Percentiles rank a stretch among this genome's conserved stretches.
phyloP scores from a whole-genome alignment of 139 green algal species.

The Tetraselmis striata region DNA sequence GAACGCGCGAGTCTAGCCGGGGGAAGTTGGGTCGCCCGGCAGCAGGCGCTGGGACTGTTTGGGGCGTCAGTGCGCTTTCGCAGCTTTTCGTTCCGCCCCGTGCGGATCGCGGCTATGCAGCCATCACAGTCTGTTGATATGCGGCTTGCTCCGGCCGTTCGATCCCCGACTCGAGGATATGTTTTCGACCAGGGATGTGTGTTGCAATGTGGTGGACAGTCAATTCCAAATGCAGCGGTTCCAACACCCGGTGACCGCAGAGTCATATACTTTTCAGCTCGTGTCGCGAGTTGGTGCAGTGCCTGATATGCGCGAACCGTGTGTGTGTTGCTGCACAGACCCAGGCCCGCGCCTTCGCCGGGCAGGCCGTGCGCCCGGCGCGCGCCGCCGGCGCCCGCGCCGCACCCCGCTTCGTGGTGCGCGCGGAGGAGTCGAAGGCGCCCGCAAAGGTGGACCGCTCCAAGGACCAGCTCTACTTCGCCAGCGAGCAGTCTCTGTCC shows the following conservation, averaged over 20 bases:
- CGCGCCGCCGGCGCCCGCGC: too few relatives aligned
- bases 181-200: background rate
- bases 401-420: background rate
- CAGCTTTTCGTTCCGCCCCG: too few relatives aligned
- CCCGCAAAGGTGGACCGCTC: conserved; percentile 52
- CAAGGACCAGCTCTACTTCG: conserved; percentile 61
- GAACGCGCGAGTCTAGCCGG: too few relatives aligned
- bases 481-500: conserved; percentile 64
- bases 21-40: too few relatives aligned
- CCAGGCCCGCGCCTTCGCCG: background rate
- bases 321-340: background rate
- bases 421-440: background rate
- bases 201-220: background rate
- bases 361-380: background rate
- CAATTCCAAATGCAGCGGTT: background rate
- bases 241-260: too few relatives aligned
- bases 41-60: too few relatives aligned
- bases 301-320: background rate
- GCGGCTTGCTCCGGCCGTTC: too few relatives aligned
- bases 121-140: too few relatives aligned
- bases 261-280: too few relatives aligned
- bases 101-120: too few relatives aligned
- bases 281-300: background rate
- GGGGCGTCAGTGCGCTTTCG: too few relatives aligned
- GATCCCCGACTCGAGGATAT: too few relatives aligned